Base-by-base conservation (phyloP, 163 green algal species). In the Chloromonas sp. region DNA sequence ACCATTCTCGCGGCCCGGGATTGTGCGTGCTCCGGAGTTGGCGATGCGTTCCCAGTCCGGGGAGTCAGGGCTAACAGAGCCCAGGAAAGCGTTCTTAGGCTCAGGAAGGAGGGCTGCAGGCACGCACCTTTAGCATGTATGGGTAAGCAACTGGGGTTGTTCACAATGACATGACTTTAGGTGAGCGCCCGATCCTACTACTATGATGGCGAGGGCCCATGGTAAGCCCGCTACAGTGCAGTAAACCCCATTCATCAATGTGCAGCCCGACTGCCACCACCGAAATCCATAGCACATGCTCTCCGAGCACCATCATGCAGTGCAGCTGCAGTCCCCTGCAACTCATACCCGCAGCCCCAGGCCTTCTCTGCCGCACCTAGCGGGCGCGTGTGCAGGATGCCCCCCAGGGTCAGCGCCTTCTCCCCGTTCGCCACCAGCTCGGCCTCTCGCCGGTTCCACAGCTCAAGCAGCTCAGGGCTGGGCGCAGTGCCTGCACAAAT, bases 1-100 rank as follows among this genome's bases (percentile, higher is more conserved):
- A 57, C 93, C 93, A 81, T 96, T 95, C 84, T 96, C 93, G 0
- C 92, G 82, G 0, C 93, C 93, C 0, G 93, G 93, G 60, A 96
- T 92, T 57, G 93, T 96, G 36, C 93, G 86, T 14, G 93, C 93
- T 5, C 88, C 93, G 85, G 95, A 91, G 0, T 1, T 78, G 5
- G 93, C 92, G 14, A 94, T 87, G 2, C 77, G 60, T 1, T 89
- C 70, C 86, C 88, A 96, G 11, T 92, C 87, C 0, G 83, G 1
- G 5, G 36, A 78, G 60, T 77, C 88, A 5, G 89, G 76, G 11
- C 80, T 11, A 3, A 96, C 58, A 0, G 1, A 82, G 1, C 93
- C 93, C 79, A 96, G 92, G 60, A 91, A 82, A 0, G 91, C 91
- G 8, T 91, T 91, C 70, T 87, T 85, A 5, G 92, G 85, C 14